Evolutionary conservation across 2,329 filamentous ascomycete species (phyloP), one percentile per base, ranked within the genome.

Genomic region (Lachnellula cervina): DNA sequence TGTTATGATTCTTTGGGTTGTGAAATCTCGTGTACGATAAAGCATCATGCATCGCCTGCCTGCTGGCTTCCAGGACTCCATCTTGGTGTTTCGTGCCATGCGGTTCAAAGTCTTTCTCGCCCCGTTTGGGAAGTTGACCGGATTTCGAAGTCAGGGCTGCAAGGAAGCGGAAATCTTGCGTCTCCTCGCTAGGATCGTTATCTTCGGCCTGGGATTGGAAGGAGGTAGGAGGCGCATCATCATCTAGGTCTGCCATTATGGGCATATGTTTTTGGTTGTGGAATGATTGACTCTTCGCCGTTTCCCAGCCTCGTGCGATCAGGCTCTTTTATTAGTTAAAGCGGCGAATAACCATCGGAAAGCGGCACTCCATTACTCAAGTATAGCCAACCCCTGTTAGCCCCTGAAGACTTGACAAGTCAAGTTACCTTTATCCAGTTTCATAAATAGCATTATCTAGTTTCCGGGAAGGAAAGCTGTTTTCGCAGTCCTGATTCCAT

Each of bases 41-140:
- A 2, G 93, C 92, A 64, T 90, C 86, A 72, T 96, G 89, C 88
- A 99, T 94, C 19, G 92, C 93, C 63, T 81, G 79, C 53, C 93
- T 85, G 59, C 90, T 96, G 47, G 88, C 82, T 67, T 90, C 87
- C 51, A 99, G 84, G 8, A 87, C 82, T 55, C 81, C 80, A 62
- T 87, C 84, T 72, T 99, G 94, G 34, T 89, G 83, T 34, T 83
- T 81, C 2, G 94, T 97, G 48, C 89, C 89, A 73, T 97, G 91
- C 28, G 89, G 86, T 74, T 97, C 94, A 71, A 97, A 99, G 74
- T 99, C 94, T 72, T 99, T 99, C 71, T 96, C 91, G 58, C 94
- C 94, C 61, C 91, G 90, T 62, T 93, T 91, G 37, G 96, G 90
- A 11, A 92, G 80, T 8, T 79, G 79, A 47, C 76, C 73, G 52